Base-by-base conservation (phyloP, 495 filamentous ascomycete genomes). In the Clavariopsis aquatica region DNA sequence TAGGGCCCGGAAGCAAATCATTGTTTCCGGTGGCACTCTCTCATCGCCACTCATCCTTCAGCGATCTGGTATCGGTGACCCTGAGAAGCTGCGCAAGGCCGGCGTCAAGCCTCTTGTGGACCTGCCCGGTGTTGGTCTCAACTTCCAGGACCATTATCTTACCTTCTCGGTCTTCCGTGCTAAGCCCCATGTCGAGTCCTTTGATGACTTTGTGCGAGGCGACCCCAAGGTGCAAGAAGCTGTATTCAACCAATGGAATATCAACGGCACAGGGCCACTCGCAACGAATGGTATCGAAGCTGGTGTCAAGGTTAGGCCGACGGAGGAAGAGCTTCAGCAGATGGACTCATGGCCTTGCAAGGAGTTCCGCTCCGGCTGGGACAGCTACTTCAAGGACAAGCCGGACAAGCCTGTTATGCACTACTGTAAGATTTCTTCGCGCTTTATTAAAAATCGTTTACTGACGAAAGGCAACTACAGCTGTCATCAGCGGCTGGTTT, bases 341-440 rank as follows among this genome's bases (percentile, higher is more conserved):
- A 86, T 92, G 73, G 84, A 76, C 47, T 70, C 26, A 7, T 72
- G 74, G 69, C 74, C 75, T 15, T 71, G 83, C 23, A 83, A 84
- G 2, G 83, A 89, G 31, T 92, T 92, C 73, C 78, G 78, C 23
- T 72, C 77, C 12, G 89, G 88, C 9, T 92, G 88, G 87, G 85
- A 93, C 60, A 84, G 81, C 26, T 92, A 93, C 78, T 94, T 92
- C 76, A 90, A 91, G 78, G 76, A 92, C 69, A 90, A 91, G 76
- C 87, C 88, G 0, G 89, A 93, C 74, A 92, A 92, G 80, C 90
- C 90, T 0, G 89, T 93, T 31, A 92, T 93, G 89, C 89, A 92
- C 66, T 78, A 78, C 71, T 73, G 70, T 52, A 62, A 56, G 74
- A 70, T 45, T 17, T 17, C n/a, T 28, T 34, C 2, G 8, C 12